Conservation (phyloP, 2,329 filamentous ascomycete genomes). For the Sporothrix pallida region DNA sequence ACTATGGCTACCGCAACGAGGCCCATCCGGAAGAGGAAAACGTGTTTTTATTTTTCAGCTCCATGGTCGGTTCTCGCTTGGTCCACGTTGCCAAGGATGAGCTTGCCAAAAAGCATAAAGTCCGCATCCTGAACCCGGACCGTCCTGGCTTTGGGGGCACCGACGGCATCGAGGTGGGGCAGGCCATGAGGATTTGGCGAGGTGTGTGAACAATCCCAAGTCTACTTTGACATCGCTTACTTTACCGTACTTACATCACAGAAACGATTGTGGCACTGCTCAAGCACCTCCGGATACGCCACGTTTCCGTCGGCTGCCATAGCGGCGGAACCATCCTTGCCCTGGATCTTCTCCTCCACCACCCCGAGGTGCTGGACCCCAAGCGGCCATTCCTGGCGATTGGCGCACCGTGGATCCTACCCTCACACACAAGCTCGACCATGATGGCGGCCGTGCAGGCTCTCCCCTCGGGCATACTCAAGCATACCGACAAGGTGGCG, state of each 20-base stretch:
- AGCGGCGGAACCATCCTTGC: conserved; percentile 45
- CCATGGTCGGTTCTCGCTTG: conserved; percentile 43
- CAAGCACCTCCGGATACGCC: conserved; percentile 43
- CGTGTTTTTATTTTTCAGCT: conserved; percentile 43
- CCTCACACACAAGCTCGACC: conserved; percentile 40
- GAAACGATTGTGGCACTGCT: conserved; percentile 44
- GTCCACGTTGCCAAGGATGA: conserved; percentile 45
- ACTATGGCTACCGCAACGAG: conserved; percentile 45
- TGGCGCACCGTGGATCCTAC: conserved; percentile 44
- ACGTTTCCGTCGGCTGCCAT: conserved; percentile 43
- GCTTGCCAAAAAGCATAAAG: conserved; percentile 43
- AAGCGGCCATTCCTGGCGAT: conserved; percentile 42
- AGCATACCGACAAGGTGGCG: conserved; percentile 38
- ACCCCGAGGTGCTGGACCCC: conserved; percentile 42
- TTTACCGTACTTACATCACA: conserved; percentile 1
- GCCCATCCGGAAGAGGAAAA: conserved; percentile 40
- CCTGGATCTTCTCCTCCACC: conserved; percentile 43
- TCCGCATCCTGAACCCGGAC: conserved; percentile 46
- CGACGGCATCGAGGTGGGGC: conserved; percentile 38
- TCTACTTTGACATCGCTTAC: not conserved
- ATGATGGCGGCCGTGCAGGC: conserved; percentile 38
- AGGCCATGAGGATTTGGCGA: conserved; percentile 37
- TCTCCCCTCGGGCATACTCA: conserved; percentile 40
- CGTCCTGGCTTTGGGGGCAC: conserved; percentile 48
- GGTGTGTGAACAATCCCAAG: not conserved